Percentiles rank a stretch among this genome's conserved stretches.
phyloP scores from a whole-genome alignment of 2,329 filamentous ascomycete species.

The Colletotrichum liriopes region DNA sequence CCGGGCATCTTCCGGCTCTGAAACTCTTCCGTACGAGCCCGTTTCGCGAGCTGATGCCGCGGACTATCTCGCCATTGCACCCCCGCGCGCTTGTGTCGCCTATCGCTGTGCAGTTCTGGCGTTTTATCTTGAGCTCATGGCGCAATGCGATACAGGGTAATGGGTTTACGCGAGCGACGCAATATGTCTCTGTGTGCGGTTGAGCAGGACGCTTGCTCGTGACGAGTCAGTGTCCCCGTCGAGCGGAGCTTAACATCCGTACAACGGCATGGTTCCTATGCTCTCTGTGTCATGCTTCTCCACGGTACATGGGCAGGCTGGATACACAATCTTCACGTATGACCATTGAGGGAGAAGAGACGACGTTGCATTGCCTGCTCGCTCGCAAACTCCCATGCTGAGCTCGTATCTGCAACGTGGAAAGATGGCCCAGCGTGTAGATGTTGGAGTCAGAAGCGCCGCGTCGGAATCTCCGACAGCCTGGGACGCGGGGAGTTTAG shows the following conservation, averaged over 20 bases:
- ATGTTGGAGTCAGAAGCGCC: not conserved
- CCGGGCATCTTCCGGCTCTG: not conserved
- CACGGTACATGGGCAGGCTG: not conserved
- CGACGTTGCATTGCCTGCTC: no score
- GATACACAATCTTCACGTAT: not conserved
- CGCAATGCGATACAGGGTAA: conserved; percentile 1
- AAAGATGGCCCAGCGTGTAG: not conserved
- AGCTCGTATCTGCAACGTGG: not conserved
- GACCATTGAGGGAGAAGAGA: not conserved
- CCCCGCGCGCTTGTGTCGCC: not conserved
- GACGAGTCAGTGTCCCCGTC: conserved; percentile 12
- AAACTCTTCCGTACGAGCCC: not conserved
- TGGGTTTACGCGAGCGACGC: not conserved
- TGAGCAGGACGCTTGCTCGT: not conserved
- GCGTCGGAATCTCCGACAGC: not conserved
- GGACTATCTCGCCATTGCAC: not conserved
- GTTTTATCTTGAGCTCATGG: not conserved
- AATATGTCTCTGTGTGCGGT: not conserved
- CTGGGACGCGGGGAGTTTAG: not conserved
- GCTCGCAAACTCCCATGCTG: not conserved
- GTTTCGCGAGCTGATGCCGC: not conserved
- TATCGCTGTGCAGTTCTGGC: not conserved
- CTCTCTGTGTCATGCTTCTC: not conserved
- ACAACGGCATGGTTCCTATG: not conserved
- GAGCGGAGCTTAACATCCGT: not conserved